Conservation (phyloP, 306 rosid genomes). For the Castanea mollissima region DNA sequence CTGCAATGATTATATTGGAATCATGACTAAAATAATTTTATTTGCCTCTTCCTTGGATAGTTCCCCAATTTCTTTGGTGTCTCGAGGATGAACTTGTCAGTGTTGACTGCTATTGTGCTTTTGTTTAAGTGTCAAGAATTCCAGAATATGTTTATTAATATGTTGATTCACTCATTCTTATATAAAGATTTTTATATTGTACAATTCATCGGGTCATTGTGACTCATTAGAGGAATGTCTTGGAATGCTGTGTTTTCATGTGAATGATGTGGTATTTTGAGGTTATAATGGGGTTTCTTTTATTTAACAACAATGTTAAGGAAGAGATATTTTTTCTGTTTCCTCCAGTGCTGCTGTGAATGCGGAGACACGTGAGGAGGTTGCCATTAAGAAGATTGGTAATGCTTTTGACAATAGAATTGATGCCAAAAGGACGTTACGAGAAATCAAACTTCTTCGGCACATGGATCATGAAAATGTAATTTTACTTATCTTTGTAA, state of each 20-base stretch:
- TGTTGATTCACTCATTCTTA: neutral
- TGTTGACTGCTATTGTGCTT: neutral
- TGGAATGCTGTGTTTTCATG: neutral
- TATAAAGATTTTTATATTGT: neutral
- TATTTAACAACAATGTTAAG: slow-evolving; percentile 30
- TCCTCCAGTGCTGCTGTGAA: slow-evolving; percentile 81
- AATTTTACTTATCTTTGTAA: slow-evolving; percentile 26
- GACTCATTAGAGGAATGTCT: neutral
- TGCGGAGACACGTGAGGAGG: slow-evolving; percentile 79
- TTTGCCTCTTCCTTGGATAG: neutral
- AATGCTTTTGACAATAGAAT: slow-evolving; percentile 97
- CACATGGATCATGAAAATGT: slow-evolving; percentile 98
- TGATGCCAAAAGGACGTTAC: slow-evolving; percentile 89
- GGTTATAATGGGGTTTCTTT: neutral
- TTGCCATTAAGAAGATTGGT: slow-evolving; percentile 98
- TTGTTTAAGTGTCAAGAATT: neutral
- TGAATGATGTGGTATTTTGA: slow-evolving; percentile 3
- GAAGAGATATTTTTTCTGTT: slow-evolving; percentile 31
- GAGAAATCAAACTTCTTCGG: slow-evolving; percentile 90
- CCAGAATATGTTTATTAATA: neutral
- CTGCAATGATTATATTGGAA: neutral
- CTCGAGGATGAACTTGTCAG: neutral
- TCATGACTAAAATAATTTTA: neutral
- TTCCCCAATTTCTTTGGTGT: neutral
- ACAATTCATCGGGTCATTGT: neutral